Conservation (phyloP, 768 basidiomycete genomes). For the Pisolithus sp. region DNA sequence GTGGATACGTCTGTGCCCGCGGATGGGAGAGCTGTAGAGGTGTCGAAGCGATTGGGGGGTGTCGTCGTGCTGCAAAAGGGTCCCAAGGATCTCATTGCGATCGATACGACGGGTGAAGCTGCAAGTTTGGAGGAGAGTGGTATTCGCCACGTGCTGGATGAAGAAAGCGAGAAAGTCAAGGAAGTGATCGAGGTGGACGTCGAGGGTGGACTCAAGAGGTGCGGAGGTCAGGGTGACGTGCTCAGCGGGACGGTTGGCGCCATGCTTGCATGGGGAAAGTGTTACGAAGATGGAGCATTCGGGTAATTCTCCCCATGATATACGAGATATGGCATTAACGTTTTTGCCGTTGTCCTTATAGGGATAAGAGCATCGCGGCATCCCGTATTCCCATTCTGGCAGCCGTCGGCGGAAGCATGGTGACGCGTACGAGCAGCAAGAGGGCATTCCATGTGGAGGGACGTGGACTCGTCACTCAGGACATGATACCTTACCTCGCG, state of each 20-base stretch:
- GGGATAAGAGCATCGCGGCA: slow-evolving; percentile 47
- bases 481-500: slow-evolving; percentile 63
- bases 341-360: slow-evolving; percentile 15
- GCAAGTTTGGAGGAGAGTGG: slow-evolving; percentile 41
- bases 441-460: slow-evolving; percentile 72
- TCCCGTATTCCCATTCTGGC: slow-evolving; percentile 78
- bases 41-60: slow-evolving; percentile 76
- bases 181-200: slow-evolving; percentile 62
- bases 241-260: slow-evolving; percentile 83
- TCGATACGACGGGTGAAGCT: slow-evolving; percentile 56
- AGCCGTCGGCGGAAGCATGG: slow-evolving; percentile 79
- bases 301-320: slow-evolving; percentile 40
- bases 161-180: slow-evolving; percentile 44
- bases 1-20: slow-evolving; percentile 47
- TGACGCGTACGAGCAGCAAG: slow-evolving; percentile 80
- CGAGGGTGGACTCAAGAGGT: slow-evolving; percentile 82
- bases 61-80: slow-evolving; percentile 92
- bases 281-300: slow-evolving; percentile 80
- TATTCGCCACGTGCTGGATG: slow-evolving; percentile 34
- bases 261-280: slow-evolving; percentile 92
- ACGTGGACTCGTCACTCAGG: slow-evolving; percentile 75
- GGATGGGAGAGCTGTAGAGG: slow-evolving; percentile 53
- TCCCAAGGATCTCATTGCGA: slow-evolving; percentile 71
- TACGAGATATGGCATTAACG: neutral
- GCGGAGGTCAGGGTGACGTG: slow-evolving; percentile 96